phyloP scores from a whole-genome alignment of 2,329 filamentous ascomycete genomes.

The Fusarium ambrosium region DNA sequence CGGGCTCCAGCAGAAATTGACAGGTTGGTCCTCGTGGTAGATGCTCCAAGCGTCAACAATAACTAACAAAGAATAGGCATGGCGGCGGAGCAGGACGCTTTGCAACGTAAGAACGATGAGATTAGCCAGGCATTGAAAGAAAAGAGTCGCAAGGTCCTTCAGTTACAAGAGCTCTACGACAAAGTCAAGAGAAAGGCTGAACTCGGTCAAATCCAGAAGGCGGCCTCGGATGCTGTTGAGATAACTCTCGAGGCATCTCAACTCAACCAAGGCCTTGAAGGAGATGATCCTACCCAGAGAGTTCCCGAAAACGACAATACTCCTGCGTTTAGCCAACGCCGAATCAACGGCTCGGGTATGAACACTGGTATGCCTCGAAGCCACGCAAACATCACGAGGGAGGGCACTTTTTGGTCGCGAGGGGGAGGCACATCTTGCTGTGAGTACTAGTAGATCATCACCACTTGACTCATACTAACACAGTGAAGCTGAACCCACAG shows the following conservation, averaged over 20 bases:
- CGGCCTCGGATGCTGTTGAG: constrained; percentile 62
- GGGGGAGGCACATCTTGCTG: constrained; percentile 24
- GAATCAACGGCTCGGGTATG: constrained; percentile 36
- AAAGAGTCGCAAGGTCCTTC: constrained; percentile 77
- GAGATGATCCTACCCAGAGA: constrained; percentile 4
- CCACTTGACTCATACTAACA: constrained; percentile 15
- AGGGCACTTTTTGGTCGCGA: constrained; percentile 37
- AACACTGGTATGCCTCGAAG: constrained; percentile 31
- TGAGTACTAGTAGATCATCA: constrained; percentile 8
- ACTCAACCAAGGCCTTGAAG: constrained; percentile 14
- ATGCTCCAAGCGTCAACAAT: neutral
- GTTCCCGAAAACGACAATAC: neutral
- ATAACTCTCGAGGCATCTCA: constrained; percentile 41
- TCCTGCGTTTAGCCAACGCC: constrained; percentile 27
- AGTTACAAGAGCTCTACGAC: constrained; percentile 76
- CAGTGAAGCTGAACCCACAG: constrained; percentile 20
- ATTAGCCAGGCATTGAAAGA: constrained; percentile 75
- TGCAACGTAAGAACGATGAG: constrained; percentile 80
- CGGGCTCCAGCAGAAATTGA: constrained; percentile 73
- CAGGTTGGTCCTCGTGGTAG: constrained; percentile 60
- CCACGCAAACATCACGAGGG: constrained; percentile 18
- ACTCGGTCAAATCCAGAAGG: constrained; percentile 67
- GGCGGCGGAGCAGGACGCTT: constrained; percentile 70
- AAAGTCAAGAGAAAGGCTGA: constrained; percentile 70
- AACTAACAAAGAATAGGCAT: constrained; percentile 58